Conservation (phyloP, 2,329 filamentous ascomycete species). For the Claviceps quebecensis region DNA sequence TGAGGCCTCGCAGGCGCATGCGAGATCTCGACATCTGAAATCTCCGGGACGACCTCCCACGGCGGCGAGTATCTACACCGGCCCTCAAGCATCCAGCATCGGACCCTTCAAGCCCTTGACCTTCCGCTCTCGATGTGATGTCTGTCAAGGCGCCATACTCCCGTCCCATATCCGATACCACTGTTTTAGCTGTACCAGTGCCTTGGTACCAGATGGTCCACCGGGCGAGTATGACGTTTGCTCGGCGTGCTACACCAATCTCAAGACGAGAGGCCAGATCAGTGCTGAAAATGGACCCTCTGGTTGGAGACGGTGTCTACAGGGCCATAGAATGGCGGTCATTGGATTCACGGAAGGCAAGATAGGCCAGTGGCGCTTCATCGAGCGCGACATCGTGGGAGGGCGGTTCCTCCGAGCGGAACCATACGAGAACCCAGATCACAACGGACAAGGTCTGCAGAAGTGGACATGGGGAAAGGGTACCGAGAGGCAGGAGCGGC, state of each 20-base stretch:
- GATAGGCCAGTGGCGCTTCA: conserved; percentile 51
- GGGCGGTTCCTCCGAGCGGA: conserved; percentile 55
- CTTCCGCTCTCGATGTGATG: conserved; percentile 64
- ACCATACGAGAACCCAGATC: conserved; percentile 24
- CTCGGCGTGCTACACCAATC: conserved; percentile 56
- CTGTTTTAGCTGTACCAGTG: conserved; percentile 57
- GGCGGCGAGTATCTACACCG: conserved; percentile 35
- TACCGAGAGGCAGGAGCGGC: conserved; percentile 25
- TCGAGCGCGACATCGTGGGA: conserved; percentile 63
- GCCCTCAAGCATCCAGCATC: conserved; percentile 30
- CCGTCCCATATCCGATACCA: conserved; percentile 61
- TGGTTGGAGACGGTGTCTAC: conserved; percentile 73
- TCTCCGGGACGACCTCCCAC: conserved; percentile 31
- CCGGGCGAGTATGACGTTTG: conserved; percentile 82
- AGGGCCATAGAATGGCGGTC: conserved; percentile 72
- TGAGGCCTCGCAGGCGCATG: conserved; percentile 23
- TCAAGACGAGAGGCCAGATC: conserved; percentile 51
- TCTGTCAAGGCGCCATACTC: conserved; percentile 60
- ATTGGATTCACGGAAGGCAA: conserved; percentile 59
- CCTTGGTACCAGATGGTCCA: conserved; percentile 28
- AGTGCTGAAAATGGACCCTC: conserved; percentile 59
- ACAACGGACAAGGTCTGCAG: conserved; percentile 23
- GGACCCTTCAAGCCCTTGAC: conserved; percentile 52
- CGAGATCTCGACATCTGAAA: conserved; percentile 26
- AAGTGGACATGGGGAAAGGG: conserved; percentile 38